Conservation (phyloP, 345 rosid genomes). For the Draba incana region DNA sequence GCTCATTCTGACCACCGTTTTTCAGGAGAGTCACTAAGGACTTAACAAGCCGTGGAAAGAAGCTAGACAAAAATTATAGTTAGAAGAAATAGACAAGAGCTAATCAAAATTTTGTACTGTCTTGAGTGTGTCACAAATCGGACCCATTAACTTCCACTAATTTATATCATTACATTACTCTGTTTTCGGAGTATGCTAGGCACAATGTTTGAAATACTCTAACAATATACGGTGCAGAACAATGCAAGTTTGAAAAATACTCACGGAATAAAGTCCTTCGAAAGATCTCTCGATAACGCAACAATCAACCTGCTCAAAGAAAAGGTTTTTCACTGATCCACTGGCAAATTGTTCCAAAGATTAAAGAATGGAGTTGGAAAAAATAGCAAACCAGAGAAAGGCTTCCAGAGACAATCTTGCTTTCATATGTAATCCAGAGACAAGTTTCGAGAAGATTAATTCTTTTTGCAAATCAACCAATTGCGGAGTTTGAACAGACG, state of each 20-base stretch:
- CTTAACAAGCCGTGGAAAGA: constrained; percentile 60
- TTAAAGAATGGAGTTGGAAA: neutral
- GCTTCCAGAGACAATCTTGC: constrained; percentile 84
- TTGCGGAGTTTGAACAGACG: constrained; percentile 68
- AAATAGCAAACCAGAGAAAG: constrained; percentile 55
- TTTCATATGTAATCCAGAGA: constrained; percentile 64
- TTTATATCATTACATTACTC: neutral
- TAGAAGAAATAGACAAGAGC: constrained; percentile 11
- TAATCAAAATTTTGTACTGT: neutral
- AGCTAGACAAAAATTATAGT: constrained; percentile 46
- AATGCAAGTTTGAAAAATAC: constrained; percentile 41
- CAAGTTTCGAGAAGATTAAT: constrained; percentile 59
- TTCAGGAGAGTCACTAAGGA: constrained; percentile 60
- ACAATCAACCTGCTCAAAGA: constrained; percentile 59
- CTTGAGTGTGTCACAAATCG: no score
- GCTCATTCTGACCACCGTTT: constrained; percentile 74
- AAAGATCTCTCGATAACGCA: constrained; percentile 78
- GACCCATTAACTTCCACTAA: neutral
- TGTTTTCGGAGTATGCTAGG: neutral
- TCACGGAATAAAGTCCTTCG: constrained; percentile 64
- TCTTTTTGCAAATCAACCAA: constrained; percentile 64
- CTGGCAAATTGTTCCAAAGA: no score
- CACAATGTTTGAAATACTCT: neutral
- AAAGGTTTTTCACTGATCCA: neutral
- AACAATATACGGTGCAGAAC: no score